Evolutionary conservation across 345 rosid species (phyloP), one percentile per base, ranked within the genome.

Genomic region (Rhizophora apiculata): DNA sequence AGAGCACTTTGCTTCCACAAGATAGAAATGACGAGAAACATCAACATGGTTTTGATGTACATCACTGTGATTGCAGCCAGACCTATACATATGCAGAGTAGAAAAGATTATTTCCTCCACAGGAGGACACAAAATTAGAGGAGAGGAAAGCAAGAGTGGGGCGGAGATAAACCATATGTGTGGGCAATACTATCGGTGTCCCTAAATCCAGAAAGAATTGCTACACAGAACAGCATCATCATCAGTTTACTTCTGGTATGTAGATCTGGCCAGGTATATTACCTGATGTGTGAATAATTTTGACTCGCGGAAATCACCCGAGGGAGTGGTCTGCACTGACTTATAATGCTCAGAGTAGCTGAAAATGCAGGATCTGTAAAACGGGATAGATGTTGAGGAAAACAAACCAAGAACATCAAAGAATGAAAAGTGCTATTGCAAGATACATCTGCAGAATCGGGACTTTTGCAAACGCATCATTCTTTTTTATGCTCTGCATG

Each of bases 241-340:
- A 68, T 79, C 83, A 83, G 68, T 81, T 83, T 48, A 83, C 34
- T 71, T 83, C 87, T 13, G 84, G 84, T 37, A 81, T 81, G 71
- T 79, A 83, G 27, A 83, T 74, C 76, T 83, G 87, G 13, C 85
- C 85, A 15, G 74, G 80, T 15, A 79, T 70, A 52, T 79, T 68
- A 2, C 37, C 48, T 18, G 87, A 76, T 39, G 87, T 79, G 78
- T 83, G 78, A 0, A 83, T 55, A 6, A 79, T 56, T 55, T 79
- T 81, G 27, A 83, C 83, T 22, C 75, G 72, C 3, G 80, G 83
- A 62, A 79, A 79, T 61, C 72, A 72, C 20, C 66, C 65, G 72
- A 79, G 49, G 6, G 78, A 79, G 49, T 10, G 78, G 72, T 20
- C 74, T 69, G 59, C 80, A 75, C 63, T 72, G 77, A 64, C 77